These are phyloP conservation scores for Flaveria trinervia DNA, from an alignment of 129 eudicot genomes.

Conservation along the genomic window DNA sequence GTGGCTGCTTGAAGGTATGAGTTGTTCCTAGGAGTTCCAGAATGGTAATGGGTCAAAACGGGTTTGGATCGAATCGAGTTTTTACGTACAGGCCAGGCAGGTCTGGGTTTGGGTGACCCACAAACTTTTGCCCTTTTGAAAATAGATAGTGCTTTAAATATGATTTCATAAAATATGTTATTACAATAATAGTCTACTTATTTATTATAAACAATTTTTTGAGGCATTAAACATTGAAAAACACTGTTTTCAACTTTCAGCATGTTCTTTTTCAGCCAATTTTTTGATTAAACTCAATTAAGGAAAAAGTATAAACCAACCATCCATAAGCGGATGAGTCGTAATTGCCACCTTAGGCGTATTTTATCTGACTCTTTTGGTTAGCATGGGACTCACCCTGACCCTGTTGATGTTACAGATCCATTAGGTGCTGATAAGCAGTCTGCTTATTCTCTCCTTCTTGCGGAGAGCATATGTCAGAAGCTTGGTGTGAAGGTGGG, in stretches of 20 bases:
- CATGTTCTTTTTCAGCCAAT: background rate
- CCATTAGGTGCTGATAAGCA: slow-evolving; percentile 87
- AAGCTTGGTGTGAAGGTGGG: slow-evolving; percentile 87
- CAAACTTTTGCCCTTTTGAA: background rate
- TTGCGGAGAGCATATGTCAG: slow-evolving; percentile 83
- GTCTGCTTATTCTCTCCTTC: slow-evolving; percentile 90
- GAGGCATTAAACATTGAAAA: background rate
- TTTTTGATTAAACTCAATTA: background rate
- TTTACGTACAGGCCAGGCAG: background rate
- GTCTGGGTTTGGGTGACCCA: background rate
- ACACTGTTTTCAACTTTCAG: background rate
- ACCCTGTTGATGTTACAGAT: slow-evolving; percentile 50
- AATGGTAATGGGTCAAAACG: background rate
- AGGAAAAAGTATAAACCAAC: background rate
- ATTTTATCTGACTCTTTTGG: background rate
- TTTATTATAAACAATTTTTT: background rate
- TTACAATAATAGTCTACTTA: background rate
- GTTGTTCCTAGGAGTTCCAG: background rate
- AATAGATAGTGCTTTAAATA: background rate
- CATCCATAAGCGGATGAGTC: background rate
- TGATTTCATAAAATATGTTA: background rate
- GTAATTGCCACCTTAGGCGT: background rate
- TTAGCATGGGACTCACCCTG: slow-evolving; percentile 8
- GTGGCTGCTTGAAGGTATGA: slow-evolving; percentile 82
- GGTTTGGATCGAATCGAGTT: background rate